These are phyloP conservation scores for Golovinomyces cichoracearum DNA, from an alignment of 2,329 filamentous ascomycete genomes.

Conservation along the genomic window DNA sequence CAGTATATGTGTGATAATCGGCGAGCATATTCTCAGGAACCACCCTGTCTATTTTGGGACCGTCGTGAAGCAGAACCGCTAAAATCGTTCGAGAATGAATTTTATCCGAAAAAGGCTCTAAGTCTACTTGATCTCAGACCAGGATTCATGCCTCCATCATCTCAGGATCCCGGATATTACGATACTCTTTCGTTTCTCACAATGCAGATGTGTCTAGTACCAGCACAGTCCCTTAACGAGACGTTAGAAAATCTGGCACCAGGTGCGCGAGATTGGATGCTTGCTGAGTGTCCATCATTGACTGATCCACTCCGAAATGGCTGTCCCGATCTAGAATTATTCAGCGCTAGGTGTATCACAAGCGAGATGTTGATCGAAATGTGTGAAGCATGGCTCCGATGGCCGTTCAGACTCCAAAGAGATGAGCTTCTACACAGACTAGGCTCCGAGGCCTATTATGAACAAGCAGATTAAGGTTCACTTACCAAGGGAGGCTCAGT, in stretches of 20 bases:
- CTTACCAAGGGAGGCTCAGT: too few species aligned
- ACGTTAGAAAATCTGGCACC: conserved; percentile 29
- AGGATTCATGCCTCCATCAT: conserved; percentile 23
- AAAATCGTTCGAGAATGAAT: conserved; percentile 28
- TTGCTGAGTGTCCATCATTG: conserved; percentile 23
- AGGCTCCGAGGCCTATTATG: conserved; percentile 1
- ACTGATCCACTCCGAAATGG: conserved; percentile 24
- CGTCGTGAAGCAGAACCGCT: conserved; percentile 46
- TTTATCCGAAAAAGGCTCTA: conserved; percentile 34
- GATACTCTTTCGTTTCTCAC: conserved; percentile 30
- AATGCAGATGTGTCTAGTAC: conserved; percentile 18
- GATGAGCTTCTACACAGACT: conserved; percentile 24
- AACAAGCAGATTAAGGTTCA: not conserved
- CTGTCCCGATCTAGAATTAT: conserved; percentile 15
- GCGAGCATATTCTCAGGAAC: conserved; percentile 23
- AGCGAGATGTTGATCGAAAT: conserved; percentile 30
- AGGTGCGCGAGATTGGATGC: conserved; percentile 30
- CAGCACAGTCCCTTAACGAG: conserved; percentile 17
- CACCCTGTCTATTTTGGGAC: conserved; percentile 39
- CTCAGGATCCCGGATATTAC: conserved; percentile 14
- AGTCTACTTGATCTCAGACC: conserved; percentile 44
- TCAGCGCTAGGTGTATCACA: conserved; percentile 25
- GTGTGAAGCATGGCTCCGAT: conserved; percentile 32
- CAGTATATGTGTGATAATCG: conserved; percentile 23
- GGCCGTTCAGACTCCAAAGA: conserved; percentile 39